A percentile compares a stretch with the other conserved stretches of the same genome.
Conservation (phyloP, 345 rosid genomes). For the Zanthoxylum bungeanum region DNA sequence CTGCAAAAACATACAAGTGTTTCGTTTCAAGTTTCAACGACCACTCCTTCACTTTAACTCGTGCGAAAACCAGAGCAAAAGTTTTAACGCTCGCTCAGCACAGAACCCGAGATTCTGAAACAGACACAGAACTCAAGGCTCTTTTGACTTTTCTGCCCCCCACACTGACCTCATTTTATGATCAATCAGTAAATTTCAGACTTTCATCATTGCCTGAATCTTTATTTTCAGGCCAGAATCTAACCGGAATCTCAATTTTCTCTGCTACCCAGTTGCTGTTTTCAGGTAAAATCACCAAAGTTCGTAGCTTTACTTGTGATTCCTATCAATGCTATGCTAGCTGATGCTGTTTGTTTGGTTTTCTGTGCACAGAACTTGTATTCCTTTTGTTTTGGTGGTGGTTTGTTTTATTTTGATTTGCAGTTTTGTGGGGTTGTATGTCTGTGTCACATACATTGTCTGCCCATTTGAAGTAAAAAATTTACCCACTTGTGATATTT, state of each 20-base stretch:
- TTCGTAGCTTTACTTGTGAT: not conserved
- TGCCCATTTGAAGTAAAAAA: not conserved
- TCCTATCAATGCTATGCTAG: not conserved
- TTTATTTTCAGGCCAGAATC: slow-evolving; percentile 2
- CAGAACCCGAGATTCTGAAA: slow-evolving; percentile 17
- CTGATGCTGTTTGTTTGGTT: not conserved
- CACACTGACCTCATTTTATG: not conserved
- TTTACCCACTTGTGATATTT: not conserved
- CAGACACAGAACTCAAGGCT: not conserved
- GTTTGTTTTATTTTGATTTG: not conserved
- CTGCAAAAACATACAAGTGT: not conserved
- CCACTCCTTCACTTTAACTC: slow-evolving; percentile 2
- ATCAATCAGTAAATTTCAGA: not conserved
- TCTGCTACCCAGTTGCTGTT: slow-evolving; percentile 8
- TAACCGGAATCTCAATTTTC: slow-evolving; percentile 9
- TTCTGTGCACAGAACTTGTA: not conserved
- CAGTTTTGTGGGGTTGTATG: not conserved
- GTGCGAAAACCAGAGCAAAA: not conserved
- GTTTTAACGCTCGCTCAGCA: not conserved
- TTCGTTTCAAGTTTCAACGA: not conserved
- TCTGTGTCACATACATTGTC: slow-evolving; percentile 3
- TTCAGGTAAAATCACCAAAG: not conserved
- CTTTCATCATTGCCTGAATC: not conserved
- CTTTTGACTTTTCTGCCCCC: slow-evolving; percentile 5
- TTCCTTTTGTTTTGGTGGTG: not conserved